Conservation (phyloP, 768 basidiomycete species). For the Ephemerocybe angulata region DNA sequence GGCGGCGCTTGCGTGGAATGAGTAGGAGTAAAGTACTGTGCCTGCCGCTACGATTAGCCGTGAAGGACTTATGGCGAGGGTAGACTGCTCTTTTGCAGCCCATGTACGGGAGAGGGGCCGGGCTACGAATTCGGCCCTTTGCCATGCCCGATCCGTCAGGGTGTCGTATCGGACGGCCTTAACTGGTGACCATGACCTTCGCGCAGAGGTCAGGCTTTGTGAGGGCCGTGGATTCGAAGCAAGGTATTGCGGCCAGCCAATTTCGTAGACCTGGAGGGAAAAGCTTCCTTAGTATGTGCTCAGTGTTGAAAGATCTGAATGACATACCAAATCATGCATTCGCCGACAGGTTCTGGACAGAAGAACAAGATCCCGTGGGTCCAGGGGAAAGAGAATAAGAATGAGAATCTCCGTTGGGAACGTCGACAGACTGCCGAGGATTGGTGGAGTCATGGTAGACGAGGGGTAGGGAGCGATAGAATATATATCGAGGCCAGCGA, state of each 20-base stretch:
- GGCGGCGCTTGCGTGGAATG: slow-evolving; percentile 32
- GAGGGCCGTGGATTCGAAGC: slow-evolving; percentile 52
- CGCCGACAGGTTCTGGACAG: slow-evolving; percentile 39
- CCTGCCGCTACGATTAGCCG: slow-evolving; percentile 63
- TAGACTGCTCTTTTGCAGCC: slow-evolving; percentile 52
- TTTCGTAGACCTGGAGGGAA: slow-evolving; percentile 48
- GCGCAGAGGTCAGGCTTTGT: slow-evolving; percentile 42
- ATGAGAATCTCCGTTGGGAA: slow-evolving; percentile 58
- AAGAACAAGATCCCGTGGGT: slow-evolving; percentile 38
- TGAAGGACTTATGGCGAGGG: slow-evolving; percentile 50
- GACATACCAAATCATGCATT: slow-evolving; percentile 44
- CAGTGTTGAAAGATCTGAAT: neutral
- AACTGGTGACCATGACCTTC: slow-evolving; percentile 41
- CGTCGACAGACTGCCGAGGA: slow-evolving; percentile 17
- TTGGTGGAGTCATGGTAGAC: slow-evolving; percentile 11
- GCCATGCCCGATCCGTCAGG: slow-evolving; percentile 55
- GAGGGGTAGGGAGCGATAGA: slow-evolving; percentile 12
- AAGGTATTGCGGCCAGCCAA: slow-evolving; percentile 57
- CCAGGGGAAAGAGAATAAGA: slow-evolving; percentile 45
- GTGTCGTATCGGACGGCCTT: slow-evolving; percentile 47
- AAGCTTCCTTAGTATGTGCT: neutral
- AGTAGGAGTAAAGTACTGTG: slow-evolving; percentile 52
- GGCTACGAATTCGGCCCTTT: slow-evolving; percentile 47
- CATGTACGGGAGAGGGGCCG: slow-evolving; percentile 62
- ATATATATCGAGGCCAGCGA: too few species aligned